Percentiles rank a stretch among this genome's conserved stretches.
phyloP scores from a whole-genome alignment of 2,329 filamentous ascomycete genomes.

The Neonectria ditissima region DNA sequence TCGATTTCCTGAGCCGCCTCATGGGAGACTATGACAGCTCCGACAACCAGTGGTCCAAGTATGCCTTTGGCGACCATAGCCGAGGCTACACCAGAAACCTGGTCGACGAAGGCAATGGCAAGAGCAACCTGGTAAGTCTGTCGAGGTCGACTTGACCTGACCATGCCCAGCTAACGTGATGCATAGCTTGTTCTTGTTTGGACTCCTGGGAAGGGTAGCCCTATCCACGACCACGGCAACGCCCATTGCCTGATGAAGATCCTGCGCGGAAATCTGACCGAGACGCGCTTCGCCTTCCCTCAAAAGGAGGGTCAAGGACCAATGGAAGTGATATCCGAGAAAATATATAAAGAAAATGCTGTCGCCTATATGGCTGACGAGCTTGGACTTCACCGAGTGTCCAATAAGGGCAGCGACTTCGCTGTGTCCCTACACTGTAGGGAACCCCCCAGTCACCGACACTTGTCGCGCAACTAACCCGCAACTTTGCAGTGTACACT shows the following conservation, averaged over 20 bases:
- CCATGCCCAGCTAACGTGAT: slow-evolving; percentile 33
- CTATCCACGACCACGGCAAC: slow-evolving; percentile 89
- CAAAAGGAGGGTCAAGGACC: slow-evolving; percentile 61
- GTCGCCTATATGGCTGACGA: slow-evolving; percentile 94
- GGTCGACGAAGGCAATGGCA: slow-evolving; percentile 88
- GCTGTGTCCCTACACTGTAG: slow-evolving; percentile 85
- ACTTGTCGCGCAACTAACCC: slow-evolving; percentile 49
- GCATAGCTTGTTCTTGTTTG: slow-evolving; percentile 85
- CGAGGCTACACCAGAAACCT: slow-evolving; percentile 87
- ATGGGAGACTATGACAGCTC: slow-evolving; percentile 82
- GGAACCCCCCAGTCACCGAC: slow-evolving; percentile 47
- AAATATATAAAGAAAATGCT: slow-evolving; percentile 74
- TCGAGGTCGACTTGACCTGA: slow-evolving; percentile 21
- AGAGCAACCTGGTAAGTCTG: slow-evolving; percentile 75
- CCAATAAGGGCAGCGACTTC: slow-evolving; percentile 79
- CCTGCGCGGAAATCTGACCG: slow-evolving; percentile 80
- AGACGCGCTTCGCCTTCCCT: slow-evolving; percentile 85
- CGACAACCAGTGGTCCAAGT: slow-evolving; percentile 77
- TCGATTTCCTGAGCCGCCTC: slow-evolving; percentile 74
- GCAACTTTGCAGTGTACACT: slow-evolving; percentile 72
- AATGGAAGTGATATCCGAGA: slow-evolving; percentile 74
- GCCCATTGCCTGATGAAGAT: slow-evolving; percentile 95
- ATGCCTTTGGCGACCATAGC: slow-evolving; percentile 77
- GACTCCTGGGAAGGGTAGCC: slow-evolving; percentile 84
- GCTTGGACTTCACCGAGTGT: slow-evolving; percentile 86